A percentile compares a stretch with the other conserved stretches of the same genome.
Conservation (phyloP, 768 basidiomycete species). For the Candolleomyces efflorescens region DNA sequence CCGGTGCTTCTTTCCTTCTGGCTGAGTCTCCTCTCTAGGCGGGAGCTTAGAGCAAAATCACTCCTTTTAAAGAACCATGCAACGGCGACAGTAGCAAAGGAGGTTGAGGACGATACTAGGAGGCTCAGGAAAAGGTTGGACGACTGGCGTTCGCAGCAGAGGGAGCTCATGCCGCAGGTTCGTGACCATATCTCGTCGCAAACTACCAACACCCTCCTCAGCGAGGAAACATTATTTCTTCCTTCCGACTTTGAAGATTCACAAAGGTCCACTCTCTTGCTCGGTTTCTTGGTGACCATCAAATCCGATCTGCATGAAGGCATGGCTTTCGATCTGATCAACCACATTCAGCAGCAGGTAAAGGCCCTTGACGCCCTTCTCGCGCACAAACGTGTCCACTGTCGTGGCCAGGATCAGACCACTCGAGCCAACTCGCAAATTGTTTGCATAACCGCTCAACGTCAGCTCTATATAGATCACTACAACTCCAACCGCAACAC, state of each 20-base stretch:
- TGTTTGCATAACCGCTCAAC: not conserved
- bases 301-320: not conserved
- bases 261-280: not conserved
- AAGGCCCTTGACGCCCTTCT: not conserved
- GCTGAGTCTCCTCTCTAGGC: not conserved
- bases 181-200: not conserved
- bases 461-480: too few relatives aligned
- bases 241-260: not conserved
- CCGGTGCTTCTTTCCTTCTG: not conserved
- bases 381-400: not conserved
- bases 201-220: not conserved
- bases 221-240: not conserved
- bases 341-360: not conserved
- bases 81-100: not conserved
- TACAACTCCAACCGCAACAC: too few relatives aligned
- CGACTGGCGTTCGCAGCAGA: not conserved
- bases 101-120: not conserved
- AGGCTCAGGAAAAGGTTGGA: not conserved
- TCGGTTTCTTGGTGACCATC: not conserved
- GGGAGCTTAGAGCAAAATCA: not conserved
- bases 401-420: not conserved
- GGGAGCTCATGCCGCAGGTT: not conserved
- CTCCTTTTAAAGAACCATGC: not conserved
- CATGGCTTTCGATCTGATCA: slow-evolving; percentile 1
- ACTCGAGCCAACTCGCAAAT: slow-evolving; percentile 1